phyloP scores from a whole-genome alignment of 1,139 yeast genomes.

The Blastobotrys persicus region DNA sequence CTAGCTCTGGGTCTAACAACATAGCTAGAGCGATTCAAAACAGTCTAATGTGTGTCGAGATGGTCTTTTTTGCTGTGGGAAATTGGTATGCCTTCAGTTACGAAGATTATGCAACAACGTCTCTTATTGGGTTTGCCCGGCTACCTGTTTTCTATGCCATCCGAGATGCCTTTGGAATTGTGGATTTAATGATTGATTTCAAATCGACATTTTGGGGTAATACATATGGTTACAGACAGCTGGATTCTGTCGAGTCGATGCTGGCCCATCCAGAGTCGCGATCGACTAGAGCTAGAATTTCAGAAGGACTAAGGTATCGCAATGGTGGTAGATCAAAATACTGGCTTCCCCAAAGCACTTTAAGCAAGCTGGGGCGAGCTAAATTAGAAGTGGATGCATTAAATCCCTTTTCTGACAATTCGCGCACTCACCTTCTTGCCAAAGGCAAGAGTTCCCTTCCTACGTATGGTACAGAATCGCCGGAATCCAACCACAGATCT shows the following conservation, averaged over 20 bases:
- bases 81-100: constrained; percentile 87
- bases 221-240: constrained; percentile 74
- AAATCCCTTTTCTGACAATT: neutral
- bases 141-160: constrained; percentile 59
- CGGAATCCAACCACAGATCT: neutral
- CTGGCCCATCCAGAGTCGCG: constrained; percentile 67
- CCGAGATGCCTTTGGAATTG: constrained; percentile 71
- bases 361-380: neutral
- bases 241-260: constrained; percentile 74
- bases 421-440: neutral
- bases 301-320: constrained; percentile 79
- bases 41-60: constrained; percentile 76
- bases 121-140: constrained; percentile 66
- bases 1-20: constrained; percentile 31
- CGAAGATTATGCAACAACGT: constrained; percentile 60
- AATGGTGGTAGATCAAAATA: constrained; percentile 77
- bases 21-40: constrained; percentile 64
- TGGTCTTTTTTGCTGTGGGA: constrained; percentile 80
- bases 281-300: constrained; percentile 68
- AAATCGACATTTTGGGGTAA: constrained; percentile 71
- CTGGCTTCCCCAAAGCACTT: constrained; percentile 59
- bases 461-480: neutral
- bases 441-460: neutral
- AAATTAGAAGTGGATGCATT: neutral
- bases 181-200: constrained; percentile 77